Evolutionary conservation across 75 land plant species (phyloP).

Genomic region (Sequoiadendron giganteum): DNA sequence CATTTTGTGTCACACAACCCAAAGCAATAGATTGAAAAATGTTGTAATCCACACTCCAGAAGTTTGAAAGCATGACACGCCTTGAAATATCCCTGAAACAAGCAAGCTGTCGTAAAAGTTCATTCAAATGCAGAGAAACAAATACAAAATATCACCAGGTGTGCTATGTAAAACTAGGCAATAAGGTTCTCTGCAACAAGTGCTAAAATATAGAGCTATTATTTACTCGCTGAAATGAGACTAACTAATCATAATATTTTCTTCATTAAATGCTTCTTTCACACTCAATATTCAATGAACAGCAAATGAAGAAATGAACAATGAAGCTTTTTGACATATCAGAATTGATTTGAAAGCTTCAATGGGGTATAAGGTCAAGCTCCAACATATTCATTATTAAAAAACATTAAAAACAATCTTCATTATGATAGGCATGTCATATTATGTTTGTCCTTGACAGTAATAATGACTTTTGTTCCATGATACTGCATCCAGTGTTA

Average conservation of each 20-base stretch:
- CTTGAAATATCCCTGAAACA: conserved; percentile 50
- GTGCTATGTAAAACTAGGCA: background rate
- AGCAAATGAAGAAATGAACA: background rate
- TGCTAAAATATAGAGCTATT: background rate
- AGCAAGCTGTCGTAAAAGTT: conserved; percentile 20
- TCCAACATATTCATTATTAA: background rate
- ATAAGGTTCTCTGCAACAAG: background rate
- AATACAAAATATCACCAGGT: background rate
- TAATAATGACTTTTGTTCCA: too few species aligned
- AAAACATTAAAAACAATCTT: background rate
- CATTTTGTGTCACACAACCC: conserved; percentile 26
- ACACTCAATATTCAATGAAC: background rate
- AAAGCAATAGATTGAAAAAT: conserved; percentile 36
- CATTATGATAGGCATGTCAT: too few species aligned
- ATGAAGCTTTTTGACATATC: background rate
- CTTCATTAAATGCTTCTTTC: background rate
- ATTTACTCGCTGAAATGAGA: background rate
- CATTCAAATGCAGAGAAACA: background rate
- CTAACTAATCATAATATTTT: background rate
- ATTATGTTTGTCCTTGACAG: too few species aligned
- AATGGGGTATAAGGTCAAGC: background rate
- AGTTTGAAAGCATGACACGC: conserved; percentile 35
- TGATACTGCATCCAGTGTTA: too few species aligned
- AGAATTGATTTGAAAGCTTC: background rate
- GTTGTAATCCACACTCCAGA: conserved; percentile 21